These are phyloP conservation scores for Epichloe hybrida DNA, from an alignment of 2,329 filamentous ascomycete species.

Conservation along the genomic window DNA sequence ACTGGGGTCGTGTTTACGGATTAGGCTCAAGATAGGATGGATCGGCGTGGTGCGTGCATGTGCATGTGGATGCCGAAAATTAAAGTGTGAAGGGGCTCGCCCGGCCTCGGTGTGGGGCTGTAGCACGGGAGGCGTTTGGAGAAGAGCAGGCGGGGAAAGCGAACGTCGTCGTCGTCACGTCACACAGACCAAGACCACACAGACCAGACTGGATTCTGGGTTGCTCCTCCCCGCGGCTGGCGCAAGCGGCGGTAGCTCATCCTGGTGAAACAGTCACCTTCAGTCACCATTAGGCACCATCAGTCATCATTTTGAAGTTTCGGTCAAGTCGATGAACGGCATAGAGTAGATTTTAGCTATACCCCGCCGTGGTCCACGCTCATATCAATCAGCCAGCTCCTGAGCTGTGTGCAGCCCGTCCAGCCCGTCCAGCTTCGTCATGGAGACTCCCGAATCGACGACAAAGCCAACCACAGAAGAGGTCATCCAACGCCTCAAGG, in stretches of 20 bases:
- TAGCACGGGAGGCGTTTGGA: not conserved
- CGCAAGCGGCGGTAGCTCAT: not conserved
- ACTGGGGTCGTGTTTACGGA: not conserved
- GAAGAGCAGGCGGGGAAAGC: not conserved
- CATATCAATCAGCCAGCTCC: too few relatives aligned
- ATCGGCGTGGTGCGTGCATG: not conserved
- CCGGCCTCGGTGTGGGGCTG: not conserved
- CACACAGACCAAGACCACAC: not conserved
- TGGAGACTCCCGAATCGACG: conserved; percentile 1
- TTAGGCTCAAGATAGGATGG: not conserved
- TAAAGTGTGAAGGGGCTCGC: too few relatives aligned
- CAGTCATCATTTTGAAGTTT: too few relatives aligned
- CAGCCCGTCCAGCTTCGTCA: not conserved
- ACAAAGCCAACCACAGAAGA: conserved; percentile 23
- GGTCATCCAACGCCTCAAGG: conserved; percentile 31
- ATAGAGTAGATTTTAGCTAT: too few relatives aligned
- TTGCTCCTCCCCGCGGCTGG: not conserved
- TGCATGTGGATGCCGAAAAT: not conserved
- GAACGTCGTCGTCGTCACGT: not conserved
- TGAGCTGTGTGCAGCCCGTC: not conserved
- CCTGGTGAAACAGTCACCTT: not conserved
- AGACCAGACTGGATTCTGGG: not conserved
- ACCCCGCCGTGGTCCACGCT: too few relatives aligned
- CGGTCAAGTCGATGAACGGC: too few relatives aligned
- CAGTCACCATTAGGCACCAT: too few relatives aligned